Evolutionary conservation across 2,329 filamentous ascomycete genomes (phyloP).

Genomic region (Colletotrichum zoysiae): DNA sequence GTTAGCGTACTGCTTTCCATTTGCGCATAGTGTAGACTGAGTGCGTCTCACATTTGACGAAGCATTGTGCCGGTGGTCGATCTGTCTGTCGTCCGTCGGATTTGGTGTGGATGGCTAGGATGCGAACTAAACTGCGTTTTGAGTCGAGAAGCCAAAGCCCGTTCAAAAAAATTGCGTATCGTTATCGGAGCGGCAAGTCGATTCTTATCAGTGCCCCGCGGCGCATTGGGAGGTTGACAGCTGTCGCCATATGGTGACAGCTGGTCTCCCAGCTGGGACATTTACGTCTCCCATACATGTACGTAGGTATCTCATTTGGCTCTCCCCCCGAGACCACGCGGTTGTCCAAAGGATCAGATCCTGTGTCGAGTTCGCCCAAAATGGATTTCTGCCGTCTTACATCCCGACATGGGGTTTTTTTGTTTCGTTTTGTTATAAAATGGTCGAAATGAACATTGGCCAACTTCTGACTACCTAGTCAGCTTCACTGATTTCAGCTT

Average conservation of each 20-base stretch:
- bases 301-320: neutral
- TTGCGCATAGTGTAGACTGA: neutral
- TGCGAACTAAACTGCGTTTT: constrained; percentile 18
- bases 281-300: no score
- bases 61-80: constrained; percentile 54
- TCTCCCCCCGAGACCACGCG: neutral
- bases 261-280: no score
- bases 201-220: constrained; percentile 34
- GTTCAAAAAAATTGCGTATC: constrained; percentile 42
- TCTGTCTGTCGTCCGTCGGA: constrained; percentile 38
- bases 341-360: neutral
- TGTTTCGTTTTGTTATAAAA: neutral
- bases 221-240: fast-evolving
- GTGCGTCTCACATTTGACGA: constrained; percentile 60
- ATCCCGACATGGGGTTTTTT: neutral
- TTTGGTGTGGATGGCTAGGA: constrained; percentile 39
- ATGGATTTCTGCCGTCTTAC: neutral
- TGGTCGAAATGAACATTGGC: neutral
- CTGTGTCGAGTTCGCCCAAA: neutral
- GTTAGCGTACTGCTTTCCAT: neutral
- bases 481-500: neutral
- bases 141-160: constrained; percentile 1
- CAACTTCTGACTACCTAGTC: neutral
- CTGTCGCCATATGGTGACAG: fast-evolving
- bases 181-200: neutral